A percentile compares a stretch with the other conserved stretches of the same genome.
phyloP scores from a whole-genome alignment of 2,329 filamentous ascomycete genomes.

The Scleromitrula shiraiana region DNA sequence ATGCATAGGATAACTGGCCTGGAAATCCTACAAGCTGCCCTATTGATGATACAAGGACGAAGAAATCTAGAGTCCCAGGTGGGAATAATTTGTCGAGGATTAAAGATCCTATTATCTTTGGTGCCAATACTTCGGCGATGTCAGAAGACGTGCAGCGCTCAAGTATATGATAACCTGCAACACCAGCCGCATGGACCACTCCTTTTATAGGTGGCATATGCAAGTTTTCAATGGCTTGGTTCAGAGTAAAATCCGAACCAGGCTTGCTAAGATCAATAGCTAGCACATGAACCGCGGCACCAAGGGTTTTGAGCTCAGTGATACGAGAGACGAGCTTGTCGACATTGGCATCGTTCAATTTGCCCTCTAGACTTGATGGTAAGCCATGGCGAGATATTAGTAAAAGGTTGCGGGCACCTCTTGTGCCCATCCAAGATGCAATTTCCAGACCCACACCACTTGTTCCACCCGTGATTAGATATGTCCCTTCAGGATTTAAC shows the following conservation, averaged over 20 bases:
- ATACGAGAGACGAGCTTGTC: not conserved
- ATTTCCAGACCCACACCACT: not conserved
- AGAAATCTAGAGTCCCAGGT: too few relatives aligned
- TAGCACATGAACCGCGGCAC: not conserved
- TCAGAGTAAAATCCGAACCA: not conserved
- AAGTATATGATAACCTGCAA: too few relatives aligned
- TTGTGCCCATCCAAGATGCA: not conserved
- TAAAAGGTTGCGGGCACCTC: not conserved
- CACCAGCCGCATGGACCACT: not conserved
- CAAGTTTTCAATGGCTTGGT: not conserved
- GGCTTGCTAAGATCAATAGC: not conserved
- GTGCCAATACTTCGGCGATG: too few relatives aligned
- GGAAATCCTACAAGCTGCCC: not conserved
- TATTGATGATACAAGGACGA: not conserved
- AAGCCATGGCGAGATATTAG: not conserved
- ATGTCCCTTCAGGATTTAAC: not conserved
- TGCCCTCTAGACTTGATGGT: not conserved
- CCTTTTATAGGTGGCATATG: not conserved
- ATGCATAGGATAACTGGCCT: not conserved
- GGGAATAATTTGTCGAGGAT: too few relatives aligned
- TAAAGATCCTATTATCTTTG: too few relatives aligned
- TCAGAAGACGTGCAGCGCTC: too few relatives aligned
- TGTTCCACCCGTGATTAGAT: not conserved
- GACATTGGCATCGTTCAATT: not conserved
- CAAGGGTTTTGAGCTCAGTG: not conserved